These are phyloP conservation scores for Cicer bijugum DNA, from an alignment of 306 rosid species.

Conservation along the genomic window DNA sequence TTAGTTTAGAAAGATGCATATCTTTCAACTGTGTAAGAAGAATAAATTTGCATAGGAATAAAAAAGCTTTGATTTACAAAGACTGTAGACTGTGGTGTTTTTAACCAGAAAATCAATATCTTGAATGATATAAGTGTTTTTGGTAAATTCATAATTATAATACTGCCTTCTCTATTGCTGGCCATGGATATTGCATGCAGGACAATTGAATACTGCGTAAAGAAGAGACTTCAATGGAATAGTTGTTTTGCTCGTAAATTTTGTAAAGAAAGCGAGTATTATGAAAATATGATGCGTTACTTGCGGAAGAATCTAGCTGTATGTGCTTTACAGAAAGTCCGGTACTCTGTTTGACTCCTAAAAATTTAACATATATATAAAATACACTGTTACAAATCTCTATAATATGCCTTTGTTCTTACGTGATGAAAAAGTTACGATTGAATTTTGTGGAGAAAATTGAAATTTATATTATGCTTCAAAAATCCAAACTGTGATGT, in stretches of 20 bases:
- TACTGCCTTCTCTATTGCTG: constrained; percentile 4
- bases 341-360: constrained; percentile 36
- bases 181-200: constrained; percentile 56
- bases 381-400: constrained; percentile 33
- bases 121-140: constrained; percentile 10
- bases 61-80: constrained; percentile 15
- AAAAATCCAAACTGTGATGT: background rate
- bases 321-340: constrained; percentile 47
- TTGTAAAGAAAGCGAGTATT: constrained; percentile 84
- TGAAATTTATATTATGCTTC: constrained; percentile 34
- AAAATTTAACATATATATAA: constrained; percentile 27
- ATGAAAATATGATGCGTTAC: constrained; percentile 89
- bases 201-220: constrained; percentile 76
- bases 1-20: constrained; percentile 17
- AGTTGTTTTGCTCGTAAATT: constrained; percentile 74
- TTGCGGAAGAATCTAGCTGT: constrained; percentile 87
- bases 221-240: constrained; percentile 88
- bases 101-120: background rate
- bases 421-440: background rate
- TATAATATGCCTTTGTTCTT: constrained; percentile 12
- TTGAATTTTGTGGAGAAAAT: background rate
- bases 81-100: too few species aligned
- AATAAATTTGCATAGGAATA: background rate
- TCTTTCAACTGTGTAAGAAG: background rate
- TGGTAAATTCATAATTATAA: constrained; percentile 10